These are phyloP conservation scores for Domatiomyces catenatus DNA, from an alignment of 2,329 filamentous ascomycete species.

Conservation along the genomic window DNA sequence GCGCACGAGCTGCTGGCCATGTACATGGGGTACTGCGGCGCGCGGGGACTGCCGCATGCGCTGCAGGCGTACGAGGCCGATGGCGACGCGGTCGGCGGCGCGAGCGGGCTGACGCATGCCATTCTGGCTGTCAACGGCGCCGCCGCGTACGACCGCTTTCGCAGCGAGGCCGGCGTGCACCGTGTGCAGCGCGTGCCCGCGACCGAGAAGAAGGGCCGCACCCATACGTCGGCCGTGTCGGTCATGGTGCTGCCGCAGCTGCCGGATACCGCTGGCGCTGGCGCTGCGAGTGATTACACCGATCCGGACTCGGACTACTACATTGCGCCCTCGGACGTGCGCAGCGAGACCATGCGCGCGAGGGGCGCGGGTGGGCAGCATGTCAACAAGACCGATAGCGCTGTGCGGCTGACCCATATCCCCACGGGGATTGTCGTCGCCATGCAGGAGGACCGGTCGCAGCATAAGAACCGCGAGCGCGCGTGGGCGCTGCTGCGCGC, in stretches of 20 bases:
- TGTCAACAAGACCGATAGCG: conserved; percentile 96
- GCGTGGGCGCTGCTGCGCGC: conserved; percentile 78
- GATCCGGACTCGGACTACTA: conserved; percentile 87
- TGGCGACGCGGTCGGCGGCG: conserved; percentile 40
- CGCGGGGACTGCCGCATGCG: conserved; percentile 48
- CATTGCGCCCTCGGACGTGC: conserved; percentile 68
- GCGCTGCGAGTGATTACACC: conserved; percentile 46
- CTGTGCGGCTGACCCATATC: conserved; percentile 77
- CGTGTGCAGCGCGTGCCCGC: conserved; percentile 84
- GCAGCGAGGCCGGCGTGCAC: conserved; percentile 86
- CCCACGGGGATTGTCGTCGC: conserved; percentile 75
- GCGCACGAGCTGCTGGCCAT: conserved; percentile 75
- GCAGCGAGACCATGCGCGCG: conserved; percentile 76
- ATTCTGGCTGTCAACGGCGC: conserved; percentile 65
- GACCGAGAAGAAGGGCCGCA: conserved; percentile 80
- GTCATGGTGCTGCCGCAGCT: conserved; percentile 86
- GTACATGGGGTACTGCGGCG: conserved; percentile 67
- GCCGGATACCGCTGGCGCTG: conserved; percentile 37
- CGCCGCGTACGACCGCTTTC: conserved; percentile 66
- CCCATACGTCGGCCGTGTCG: conserved; percentile 82
- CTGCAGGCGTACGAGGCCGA: conserved; percentile 73
- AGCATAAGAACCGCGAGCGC: conserved; percentile 72
- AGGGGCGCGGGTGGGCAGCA: conserved; percentile 89
- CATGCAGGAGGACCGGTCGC: conserved; percentile 85
- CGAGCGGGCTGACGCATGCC: conserved; percentile 63